Evolutionary conservation across 257 asterid genomes (phyloP).

Genomic region (Cynanchum wilfordii): DNA sequence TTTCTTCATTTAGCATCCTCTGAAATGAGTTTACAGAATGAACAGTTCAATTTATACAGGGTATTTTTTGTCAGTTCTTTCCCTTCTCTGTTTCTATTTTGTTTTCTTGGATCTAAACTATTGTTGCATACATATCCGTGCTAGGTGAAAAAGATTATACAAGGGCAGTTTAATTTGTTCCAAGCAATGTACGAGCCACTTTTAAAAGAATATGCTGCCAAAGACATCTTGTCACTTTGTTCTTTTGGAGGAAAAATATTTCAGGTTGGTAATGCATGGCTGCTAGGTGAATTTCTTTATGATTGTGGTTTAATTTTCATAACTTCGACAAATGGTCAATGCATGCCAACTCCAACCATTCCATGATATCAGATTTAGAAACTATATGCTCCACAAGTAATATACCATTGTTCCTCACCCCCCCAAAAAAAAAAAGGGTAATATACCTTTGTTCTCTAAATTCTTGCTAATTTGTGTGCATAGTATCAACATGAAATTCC

Average conservation of each 20-base stretch:
- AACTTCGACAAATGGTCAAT: not conserved
- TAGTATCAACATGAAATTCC: not conserved
- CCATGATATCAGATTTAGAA: not conserved
- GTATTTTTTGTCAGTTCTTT: not conserved
- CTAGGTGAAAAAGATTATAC: constrained; percentile 74
- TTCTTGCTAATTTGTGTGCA: not conserved
- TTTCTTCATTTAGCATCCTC: not conserved
- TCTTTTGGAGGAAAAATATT: constrained; percentile 40
- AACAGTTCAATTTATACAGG: not conserved
- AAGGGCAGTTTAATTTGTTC: constrained; percentile 67
- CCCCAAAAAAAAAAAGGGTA: no score
- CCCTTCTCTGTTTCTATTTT: not conserved
- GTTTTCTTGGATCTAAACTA: not conserved
- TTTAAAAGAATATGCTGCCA: constrained; percentile 54
- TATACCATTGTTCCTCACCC: not conserved
- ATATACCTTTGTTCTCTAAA: not conserved
- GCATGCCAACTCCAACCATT: not conserved
- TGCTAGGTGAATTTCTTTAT: constrained; percentile 7
- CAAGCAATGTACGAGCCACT: constrained; percentile 51
- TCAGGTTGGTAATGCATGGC: constrained; percentile 46
- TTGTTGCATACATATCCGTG: not conserved
- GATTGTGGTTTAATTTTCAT: not conserved
- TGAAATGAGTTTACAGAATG: not conserved
- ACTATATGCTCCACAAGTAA: not conserved
- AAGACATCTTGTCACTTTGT: constrained; percentile 50